Percentiles rank a stretch among this genome's conserved stretches.
Conservation (phyloP, 2,329 filamentous ascomycete genomes). For the Botrytis fabae region DNA sequence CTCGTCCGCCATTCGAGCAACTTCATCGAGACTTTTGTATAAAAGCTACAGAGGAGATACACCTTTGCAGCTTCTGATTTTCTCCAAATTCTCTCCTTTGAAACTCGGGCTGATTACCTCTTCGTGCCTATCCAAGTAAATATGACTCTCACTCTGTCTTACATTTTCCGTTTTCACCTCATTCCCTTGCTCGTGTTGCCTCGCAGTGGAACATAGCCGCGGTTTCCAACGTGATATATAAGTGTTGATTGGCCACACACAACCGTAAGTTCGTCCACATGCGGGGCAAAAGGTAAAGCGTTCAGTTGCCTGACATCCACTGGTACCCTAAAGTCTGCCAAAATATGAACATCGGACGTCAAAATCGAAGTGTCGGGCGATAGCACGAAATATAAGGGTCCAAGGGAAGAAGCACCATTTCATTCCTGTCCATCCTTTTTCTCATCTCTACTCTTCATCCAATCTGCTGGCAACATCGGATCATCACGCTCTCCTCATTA, state of each 20-base stretch:
- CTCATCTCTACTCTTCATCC: neutral
- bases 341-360: conserved; percentile 15
- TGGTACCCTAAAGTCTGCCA: neutral
- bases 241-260: neutral
- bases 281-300: conserved; percentile 12
- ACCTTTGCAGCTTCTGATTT: neutral
- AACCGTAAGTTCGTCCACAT: neutral
- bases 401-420: neutral
- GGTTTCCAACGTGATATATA: conserved; percentile 7
- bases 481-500: neutral
- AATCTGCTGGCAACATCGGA: neutral
- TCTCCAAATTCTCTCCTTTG: neutral
- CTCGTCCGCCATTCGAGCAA: neutral
- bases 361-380: conserved; percentile 5
- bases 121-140: conserved; percentile 1
- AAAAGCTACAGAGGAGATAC: neutral
- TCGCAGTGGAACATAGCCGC: conserved; percentile 12
- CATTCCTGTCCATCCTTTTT: neutral
- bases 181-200: conserved; percentile 3
- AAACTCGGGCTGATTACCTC: neutral
- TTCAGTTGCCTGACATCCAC: conserved; percentile 16
- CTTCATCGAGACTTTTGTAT: neutral
- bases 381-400: conserved; percentile 7
- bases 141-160: neutral
- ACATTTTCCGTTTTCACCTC: neutral